Evolutionary conservation across 768 basidiomycete genomes (phyloP), one percentile per base, ranked within the genome.

Genomic region (Macrolepiota dolichaula): DNA sequence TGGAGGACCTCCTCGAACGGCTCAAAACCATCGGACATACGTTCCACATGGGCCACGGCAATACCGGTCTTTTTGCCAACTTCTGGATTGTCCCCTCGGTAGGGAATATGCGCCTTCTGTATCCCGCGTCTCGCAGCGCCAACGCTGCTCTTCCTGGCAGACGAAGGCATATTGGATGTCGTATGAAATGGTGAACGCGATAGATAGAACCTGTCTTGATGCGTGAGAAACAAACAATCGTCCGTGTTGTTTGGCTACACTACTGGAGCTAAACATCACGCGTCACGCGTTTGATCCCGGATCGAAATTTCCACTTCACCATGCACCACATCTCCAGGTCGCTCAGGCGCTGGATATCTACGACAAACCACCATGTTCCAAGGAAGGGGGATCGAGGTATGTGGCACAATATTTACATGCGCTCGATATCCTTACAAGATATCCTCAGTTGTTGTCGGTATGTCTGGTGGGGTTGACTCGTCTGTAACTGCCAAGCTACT

Each of bases 391-490:
- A 77, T 46, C 72, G 65, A 68, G 74, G 75, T 74, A 13, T 6
- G 50, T n/a, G n/a, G n/a, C n/a, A n/a, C n/a, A n/a, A n/a, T n/a
- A n/a, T n/a, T n/a, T n/a, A n/a, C 44, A 17, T 13, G n/a, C 38
- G 11, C 22, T 36, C 35, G 19, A 15, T 44, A 6, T 61, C 17
- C 32, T 55, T 4, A 61, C n/a, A 24, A 44, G 24, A 7, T 50
- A 4, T 9, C 46, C 3, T 64, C n/a, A 95, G 95, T 98, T 51
- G 84, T 92, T 5, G 85, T 96, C 7, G 94, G 91, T 22, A 95
- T 97, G 91, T 96, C 93, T 0, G 96, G 96, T 27, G 96, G 96
- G 2, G 95, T 98, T 12, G 96, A 98, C 71, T 96, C 94, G 4
- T 94, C 92, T 1, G 93, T 96, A 11, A 77, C 92, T 1, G 92